Evolutionary conservation across 208 protist species (phyloP).

Genomic region (Leishmania turanica): DNA sequence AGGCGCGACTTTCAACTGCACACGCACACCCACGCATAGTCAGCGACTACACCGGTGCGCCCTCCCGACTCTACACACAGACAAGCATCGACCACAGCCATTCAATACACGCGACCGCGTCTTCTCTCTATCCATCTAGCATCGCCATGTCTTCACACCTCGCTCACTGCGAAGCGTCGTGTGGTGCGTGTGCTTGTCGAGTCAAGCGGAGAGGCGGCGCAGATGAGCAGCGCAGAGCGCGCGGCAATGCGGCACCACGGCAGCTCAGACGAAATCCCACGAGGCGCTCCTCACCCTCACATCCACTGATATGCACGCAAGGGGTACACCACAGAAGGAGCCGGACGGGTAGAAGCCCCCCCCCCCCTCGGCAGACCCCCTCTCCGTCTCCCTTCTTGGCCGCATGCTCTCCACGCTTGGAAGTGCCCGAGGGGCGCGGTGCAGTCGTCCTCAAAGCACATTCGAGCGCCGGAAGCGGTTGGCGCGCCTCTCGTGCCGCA

Average conservation of each 20-base stretch:
- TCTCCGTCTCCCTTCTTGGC: not conserved
- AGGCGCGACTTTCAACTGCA: not conserved
- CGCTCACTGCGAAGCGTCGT: not conserved
- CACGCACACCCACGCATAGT: not conserved
- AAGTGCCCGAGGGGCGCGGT: not conserved
- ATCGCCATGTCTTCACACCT: not conserved
- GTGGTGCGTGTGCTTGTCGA: not conserved
- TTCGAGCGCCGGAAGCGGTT: conserved; percentile 37
- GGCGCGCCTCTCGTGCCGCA: conserved; percentile 35
- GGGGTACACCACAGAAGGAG: not conserved
- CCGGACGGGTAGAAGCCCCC: not conserved
- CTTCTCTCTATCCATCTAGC: not conserved
- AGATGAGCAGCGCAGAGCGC: not conserved
- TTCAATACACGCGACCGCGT: not conserved
- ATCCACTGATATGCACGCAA: not conserved
- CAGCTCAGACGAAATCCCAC: not conserved
- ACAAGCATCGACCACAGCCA: not conserved
- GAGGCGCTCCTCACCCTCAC: not conserved
- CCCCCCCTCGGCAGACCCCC: not conserved
- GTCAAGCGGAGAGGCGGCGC: not conserved
- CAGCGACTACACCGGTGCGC: not conserved
- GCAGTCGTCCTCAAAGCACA: conserved; percentile 20
- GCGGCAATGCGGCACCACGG: not conserved
- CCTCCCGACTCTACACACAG: not conserved
- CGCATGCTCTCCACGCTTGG: not conserved